Conservation (phyloP, 305 asterid species). For the Ilex paraguariensis region DNA sequence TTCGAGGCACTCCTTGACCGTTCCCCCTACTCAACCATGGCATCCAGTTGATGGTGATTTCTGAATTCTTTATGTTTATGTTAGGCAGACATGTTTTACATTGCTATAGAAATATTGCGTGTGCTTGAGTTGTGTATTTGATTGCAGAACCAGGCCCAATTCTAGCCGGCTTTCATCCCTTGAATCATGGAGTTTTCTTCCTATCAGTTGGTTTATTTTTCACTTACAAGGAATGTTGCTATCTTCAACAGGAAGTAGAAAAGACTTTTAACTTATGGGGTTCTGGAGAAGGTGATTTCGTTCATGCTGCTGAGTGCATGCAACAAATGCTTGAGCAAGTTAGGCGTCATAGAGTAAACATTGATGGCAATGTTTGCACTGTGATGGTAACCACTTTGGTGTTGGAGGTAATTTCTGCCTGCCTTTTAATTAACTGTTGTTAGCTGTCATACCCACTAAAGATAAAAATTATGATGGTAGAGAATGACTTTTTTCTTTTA, state of each 20-base stretch:
- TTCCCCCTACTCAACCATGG: no score
- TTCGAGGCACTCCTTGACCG: no score
- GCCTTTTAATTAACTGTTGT: not conserved
- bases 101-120: no score
- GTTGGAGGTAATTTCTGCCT: conserved; percentile 58
- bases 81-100: no score
- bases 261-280: conserved; percentile 61
- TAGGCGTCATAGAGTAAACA: conserved; percentile 78
- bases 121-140: no score
- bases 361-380: conserved; percentile 82
- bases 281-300: conserved; percentile 49
- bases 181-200: not conserved
- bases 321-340: conserved; percentile 94
- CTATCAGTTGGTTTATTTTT: not conserved
- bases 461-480: not conserved
- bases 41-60: no score
- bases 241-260: conserved; percentile 60
- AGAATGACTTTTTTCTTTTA: not conserved
- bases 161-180: not conserved
- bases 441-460: conserved; percentile 2
- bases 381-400: conserved; percentile 85
- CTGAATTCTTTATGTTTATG: no score
- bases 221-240: conserved; percentile 11
- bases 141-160: no score
- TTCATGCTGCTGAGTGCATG: conserved; percentile 86